Conservation (phyloP, 2,329 filamentous ascomycete genomes). For the Claviceps humidiphila region DNA sequence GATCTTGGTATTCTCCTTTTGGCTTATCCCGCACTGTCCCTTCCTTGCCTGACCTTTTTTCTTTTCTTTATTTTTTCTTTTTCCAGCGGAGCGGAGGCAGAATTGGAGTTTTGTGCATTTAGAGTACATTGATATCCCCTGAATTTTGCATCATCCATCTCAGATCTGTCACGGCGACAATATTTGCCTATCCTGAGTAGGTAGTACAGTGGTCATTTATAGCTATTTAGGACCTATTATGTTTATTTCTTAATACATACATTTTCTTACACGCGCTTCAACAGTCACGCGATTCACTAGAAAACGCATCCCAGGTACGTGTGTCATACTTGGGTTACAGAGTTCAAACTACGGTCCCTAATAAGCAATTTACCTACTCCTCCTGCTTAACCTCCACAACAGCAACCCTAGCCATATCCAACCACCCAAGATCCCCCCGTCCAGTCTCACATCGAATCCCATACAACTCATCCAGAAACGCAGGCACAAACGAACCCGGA, state of each 20-base stretch:
- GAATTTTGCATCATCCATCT: background rate
- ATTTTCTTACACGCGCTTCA: too few species aligned
- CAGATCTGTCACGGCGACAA: background rate
- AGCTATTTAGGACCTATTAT: too few species aligned
- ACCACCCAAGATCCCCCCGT: slow-evolving; percentile 36
- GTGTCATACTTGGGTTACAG: too few species aligned
- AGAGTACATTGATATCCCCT: background rate
- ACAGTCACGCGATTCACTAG: too few species aligned
- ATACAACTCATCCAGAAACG: slow-evolving; percentile 63
- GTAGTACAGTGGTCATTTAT: too few species aligned
- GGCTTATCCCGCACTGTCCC: background rate
- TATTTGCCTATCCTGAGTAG: too few species aligned
- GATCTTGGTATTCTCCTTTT: background rate
- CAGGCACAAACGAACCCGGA: slow-evolving; percentile 75
- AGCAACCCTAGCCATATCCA: slow-evolving; percentile 36
- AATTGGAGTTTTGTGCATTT: background rate
- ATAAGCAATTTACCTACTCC: too few species aligned
- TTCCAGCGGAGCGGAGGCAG: background rate
- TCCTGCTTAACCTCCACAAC: slow-evolving; percentile 18
- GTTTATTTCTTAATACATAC: too few species aligned
- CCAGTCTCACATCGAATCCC: slow-evolving; percentile 34
- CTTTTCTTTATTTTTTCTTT: background rate
- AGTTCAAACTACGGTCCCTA: too few species aligned
- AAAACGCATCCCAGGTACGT: too few species aligned
- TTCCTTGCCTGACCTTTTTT: background rate